Conservation (phyloP, 2,329 filamentous ascomycete species). For the Colletotrichum australisinense region DNA sequence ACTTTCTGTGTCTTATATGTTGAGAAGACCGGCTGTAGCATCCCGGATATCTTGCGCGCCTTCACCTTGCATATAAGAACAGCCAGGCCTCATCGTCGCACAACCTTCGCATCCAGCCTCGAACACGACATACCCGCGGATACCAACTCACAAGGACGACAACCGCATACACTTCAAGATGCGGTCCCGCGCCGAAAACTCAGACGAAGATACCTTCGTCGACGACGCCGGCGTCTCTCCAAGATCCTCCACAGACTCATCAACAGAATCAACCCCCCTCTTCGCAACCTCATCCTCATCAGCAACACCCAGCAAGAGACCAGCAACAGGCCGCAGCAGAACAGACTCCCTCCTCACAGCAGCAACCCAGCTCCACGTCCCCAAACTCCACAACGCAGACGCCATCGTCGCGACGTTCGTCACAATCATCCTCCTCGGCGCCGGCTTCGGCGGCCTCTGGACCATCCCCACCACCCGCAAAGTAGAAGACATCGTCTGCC, state of each 20-base stretch:
- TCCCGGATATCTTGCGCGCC: not conserved
- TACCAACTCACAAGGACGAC: not conserved
- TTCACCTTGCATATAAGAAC: not conserved
- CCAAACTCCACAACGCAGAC: conserved; percentile 40
- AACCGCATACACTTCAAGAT: conserved; percentile 16
- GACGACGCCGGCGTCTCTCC: not conserved
- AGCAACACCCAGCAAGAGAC: not conserved
- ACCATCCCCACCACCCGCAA: conserved; percentile 47
- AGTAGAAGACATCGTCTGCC: conserved; percentile 53
- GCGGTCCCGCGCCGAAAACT: conserved; percentile 7
- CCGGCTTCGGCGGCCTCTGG: conserved; percentile 43
- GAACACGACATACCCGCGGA: not conserved
- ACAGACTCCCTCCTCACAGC: conserved; percentile 22
- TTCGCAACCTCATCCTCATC: not conserved
- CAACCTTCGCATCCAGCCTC: not conserved
- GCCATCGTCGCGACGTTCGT: conserved; percentile 45
- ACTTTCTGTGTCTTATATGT: not conserved
- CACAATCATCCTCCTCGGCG: conserved; percentile 43
- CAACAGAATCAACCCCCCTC: conserved; percentile 29
- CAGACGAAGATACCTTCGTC: conserved; percentile 10
- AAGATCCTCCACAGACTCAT: not conserved
- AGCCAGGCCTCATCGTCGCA: not conserved
- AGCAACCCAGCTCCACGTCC: conserved; percentile 32
- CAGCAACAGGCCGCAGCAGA: conserved; percentile 10
- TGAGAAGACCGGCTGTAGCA: not conserved